Evolutionary conservation across 257 asterid genomes (phyloP).

Genomic region (Plectranthus barbatus): DNA sequence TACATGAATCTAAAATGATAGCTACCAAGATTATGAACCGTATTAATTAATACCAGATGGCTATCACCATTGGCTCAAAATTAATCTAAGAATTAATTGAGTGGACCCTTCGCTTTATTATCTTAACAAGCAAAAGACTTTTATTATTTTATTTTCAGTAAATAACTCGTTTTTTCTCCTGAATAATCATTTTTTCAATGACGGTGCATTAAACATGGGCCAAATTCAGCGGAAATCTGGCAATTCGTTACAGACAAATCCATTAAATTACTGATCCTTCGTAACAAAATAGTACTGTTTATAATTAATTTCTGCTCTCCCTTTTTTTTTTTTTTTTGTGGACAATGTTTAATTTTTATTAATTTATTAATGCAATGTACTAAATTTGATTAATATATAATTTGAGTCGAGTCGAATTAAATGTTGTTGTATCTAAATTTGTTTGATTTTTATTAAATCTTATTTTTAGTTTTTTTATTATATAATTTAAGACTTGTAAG

Average conservation of each 20-base stretch:
- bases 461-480: too few relatives aligned
- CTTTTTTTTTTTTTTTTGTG: too few relatives aligned
- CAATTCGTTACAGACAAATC: conserved; percentile 15
- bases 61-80: neutral
- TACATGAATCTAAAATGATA: conserved; percentile 1
- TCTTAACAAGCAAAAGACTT: conserved; percentile 20
- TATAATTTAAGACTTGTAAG: too few relatives aligned
- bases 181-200: neutral
- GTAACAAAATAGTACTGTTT: neutral
- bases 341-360: too few relatives aligned
- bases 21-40: neutral
- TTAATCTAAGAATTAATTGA: neutral
- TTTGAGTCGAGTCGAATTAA: too few relatives aligned
- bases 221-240: conserved; percentile 9
- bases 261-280: neutral
- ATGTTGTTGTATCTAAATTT: too few relatives aligned
- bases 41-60: conserved; percentile 7
- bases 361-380: too few relatives aligned
- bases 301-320: neutral
- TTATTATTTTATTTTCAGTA: neutral
- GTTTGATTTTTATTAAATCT: too few relatives aligned
- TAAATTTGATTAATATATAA: too few relatives aligned
- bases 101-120: conserved; percentile 12
- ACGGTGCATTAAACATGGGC: conserved; percentile 19
- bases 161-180: neutral